A percentile compares a stretch with the other conserved stretches of the same genome.
These are phyloP conservation scores for Aschersonia sp. DNA, from an alignment of 2,329 filamentous ascomycete species.

Conservation along the genomic window DNA sequence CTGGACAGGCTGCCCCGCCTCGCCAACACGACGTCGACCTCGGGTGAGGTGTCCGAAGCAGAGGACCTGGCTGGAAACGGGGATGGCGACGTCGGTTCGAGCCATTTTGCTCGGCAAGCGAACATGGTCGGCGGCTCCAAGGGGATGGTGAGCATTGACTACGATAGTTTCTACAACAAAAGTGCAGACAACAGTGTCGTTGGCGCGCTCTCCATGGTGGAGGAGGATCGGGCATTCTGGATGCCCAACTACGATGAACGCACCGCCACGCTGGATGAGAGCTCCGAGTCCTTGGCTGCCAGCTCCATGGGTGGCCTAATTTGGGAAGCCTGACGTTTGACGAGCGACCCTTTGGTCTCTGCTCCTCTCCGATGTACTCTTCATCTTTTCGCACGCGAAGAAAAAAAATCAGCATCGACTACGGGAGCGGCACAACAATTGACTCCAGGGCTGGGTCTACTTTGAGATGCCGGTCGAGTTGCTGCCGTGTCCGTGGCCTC, in stretches of 20 bases:
- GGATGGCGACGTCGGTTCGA: slow-evolving; percentile 32
- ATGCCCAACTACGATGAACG: slow-evolving; percentile 29
- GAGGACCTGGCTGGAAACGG: slow-evolving; percentile 41
- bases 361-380: background rate
- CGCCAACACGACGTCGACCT: slow-evolving; percentile 44
- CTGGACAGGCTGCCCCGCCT: slow-evolving; percentile 40
- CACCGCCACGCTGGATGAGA: slow-evolving; percentile 20
- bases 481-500: too few species aligned
- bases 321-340: slow-evolving; percentile 18
- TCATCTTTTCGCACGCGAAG: background rate
- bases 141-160: slow-evolving; percentile 36
- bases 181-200: slow-evolving; percentile 22
- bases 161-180: slow-evolving; percentile 41
- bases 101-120: slow-evolving; percentile 29
- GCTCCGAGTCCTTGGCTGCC: slow-evolving; percentile 17
- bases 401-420: background rate
- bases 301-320: slow-evolving; percentile 14
- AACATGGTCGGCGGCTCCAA: slow-evolving; percentile 24
- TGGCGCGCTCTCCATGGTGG: slow-evolving; percentile 32
- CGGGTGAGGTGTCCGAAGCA: slow-evolving; percentile 53
- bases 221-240: slow-evolving; percentile 37
- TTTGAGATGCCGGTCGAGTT: too few species aligned
- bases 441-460: too few species aligned
- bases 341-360: background rate
- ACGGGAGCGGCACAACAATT: too few species aligned